Evolutionary conservation across 2,329 filamentous ascomycete species (phyloP), one percentile per base, ranked within the genome.

Genomic region (Monosporascus sp.): DNA sequence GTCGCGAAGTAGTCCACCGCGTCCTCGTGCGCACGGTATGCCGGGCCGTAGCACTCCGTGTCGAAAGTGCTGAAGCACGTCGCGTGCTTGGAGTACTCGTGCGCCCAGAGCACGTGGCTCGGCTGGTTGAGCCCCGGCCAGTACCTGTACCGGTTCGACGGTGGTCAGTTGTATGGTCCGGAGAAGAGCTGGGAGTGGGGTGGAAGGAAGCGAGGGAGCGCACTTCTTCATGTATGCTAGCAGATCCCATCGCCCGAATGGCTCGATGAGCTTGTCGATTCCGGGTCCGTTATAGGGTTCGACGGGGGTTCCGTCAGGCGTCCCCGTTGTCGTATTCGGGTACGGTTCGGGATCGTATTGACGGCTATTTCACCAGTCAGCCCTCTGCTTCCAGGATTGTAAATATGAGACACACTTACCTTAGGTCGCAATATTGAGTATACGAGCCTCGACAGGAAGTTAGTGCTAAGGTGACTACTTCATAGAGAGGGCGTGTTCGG

Each of bases 11-110:
- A 88, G 57, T 86, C 80, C 36, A 83, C 72, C 1, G 87, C 76
- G 24, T 87, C 84, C 55, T 78, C 71, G 67, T 85, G 78, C 59
- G 79, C 50, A 48, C 66, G 64, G 65, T 84, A 82, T 56, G 74
- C 63, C 5, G 82, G 80, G 0, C 82, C 82, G 67, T 86, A 88
- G 76, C 85, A 88, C 31, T 80, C 77, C 6, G 75, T 69, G 62
- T 87, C 82, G 64, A 88, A 87, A 55, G 79, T 86, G 47, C 77
- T 82, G 73, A 73, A 87, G 74, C 85, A 88, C 15, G 84, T 87
- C 3, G 77, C 84, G 68, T 86, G 83, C 73, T 87, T 87, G 70
- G 74, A 78, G 72, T 84, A 87, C 65, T 87, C 83, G 71, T 87
- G 83, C 39, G 70, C 84, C 83, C 84, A 87, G 70, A 88, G 81